Percentiles rank a stretch among this genome's conserved stretches.
phyloP scores from a whole-genome alignment of 805 yeast genomes.

The Kregervanrija fluxuum region DNA sequence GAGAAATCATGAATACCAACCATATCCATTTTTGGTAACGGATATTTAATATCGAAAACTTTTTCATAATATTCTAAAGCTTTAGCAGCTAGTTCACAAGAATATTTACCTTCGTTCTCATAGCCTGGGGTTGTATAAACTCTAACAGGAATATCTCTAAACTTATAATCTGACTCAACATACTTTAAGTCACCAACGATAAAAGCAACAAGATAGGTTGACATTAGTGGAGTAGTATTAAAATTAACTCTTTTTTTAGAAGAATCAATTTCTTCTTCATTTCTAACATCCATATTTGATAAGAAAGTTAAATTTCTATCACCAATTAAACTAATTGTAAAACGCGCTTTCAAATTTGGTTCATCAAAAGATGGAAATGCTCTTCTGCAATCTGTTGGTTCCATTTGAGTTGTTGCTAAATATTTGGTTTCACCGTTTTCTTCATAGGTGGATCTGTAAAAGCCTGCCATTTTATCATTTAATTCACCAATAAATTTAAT shows the following conservation, averaged over 20 bases:
- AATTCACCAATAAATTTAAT: slow-evolving; percentile 38
- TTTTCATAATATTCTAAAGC: slow-evolving; percentile 44
- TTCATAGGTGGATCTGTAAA: slow-evolving; percentile 45
- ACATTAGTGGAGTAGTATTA: slow-evolving; percentile 45
- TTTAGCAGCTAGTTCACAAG: slow-evolving; percentile 44
- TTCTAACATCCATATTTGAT: slow-evolving; percentile 41
- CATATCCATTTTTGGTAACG: slow-evolving; percentile 79
- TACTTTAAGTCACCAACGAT: slow-evolving; percentile 52
- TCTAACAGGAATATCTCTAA: slow-evolving; percentile 43
- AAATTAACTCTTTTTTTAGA: slow-evolving; percentile 29
- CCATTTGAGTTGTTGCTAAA: slow-evolving; percentile 53
- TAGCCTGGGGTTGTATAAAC: slow-evolving; percentile 49
- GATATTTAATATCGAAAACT: slow-evolving; percentile 50
- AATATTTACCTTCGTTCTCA: slow-evolving; percentile 38
- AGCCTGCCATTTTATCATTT: slow-evolving; percentile 52
- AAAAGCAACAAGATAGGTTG: slow-evolving; percentile 52
- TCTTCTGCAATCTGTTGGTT: slow-evolving; percentile 54
- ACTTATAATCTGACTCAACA: slow-evolving; percentile 39
- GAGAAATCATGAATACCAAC: slow-evolving; percentile 73
- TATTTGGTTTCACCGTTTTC: slow-evolving; percentile 34
- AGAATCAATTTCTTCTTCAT: slow-evolving; percentile 14
- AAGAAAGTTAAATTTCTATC: slow-evolving; percentile 34
- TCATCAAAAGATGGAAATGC: slow-evolving; percentile 56
- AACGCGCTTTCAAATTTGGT: slow-evolving; percentile 50
- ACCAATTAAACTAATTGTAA: slow-evolving; percentile 37